Evolutionary conservation across 2,329 filamentous ascomycete species (phyloP).

Genomic region (Cercospora janseana): DNA sequence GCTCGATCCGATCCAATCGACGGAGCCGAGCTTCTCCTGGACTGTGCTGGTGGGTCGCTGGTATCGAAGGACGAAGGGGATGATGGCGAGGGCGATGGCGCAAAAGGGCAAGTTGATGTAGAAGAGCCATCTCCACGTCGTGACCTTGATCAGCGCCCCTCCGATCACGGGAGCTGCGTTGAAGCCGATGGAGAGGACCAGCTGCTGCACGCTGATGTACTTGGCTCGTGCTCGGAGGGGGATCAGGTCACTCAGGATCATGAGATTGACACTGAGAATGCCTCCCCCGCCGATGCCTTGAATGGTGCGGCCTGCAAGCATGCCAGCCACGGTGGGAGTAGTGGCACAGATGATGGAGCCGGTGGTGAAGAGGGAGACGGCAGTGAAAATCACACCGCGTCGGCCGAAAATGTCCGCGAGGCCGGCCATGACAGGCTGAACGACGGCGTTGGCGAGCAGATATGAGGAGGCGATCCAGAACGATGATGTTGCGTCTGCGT

Average conservation of each 20-base stretch:
- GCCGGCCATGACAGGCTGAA: conserved; percentile 45
- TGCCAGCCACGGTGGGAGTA: conserved; percentile 38
- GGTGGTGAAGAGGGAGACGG: conserved; percentile 47
- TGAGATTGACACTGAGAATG: conserved; percentile 43
- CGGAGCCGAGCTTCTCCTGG: conserved; percentile 22
- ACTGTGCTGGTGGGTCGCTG: conserved; percentile 38
- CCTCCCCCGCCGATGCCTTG: conserved; percentile 51
- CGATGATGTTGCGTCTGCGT: conserved; percentile 40
- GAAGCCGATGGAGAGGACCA: conserved; percentile 37
- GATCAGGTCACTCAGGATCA: conserved; percentile 46
- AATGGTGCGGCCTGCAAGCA: conserved; percentile 46
- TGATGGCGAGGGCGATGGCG: conserved; percentile 33
- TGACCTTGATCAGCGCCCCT: conserved; percentile 27
- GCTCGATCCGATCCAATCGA: conserved; percentile 31
- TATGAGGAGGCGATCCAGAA: conserved; percentile 55
- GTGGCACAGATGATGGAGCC: conserved; percentile 48
- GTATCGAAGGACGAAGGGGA: conserved; percentile 52
- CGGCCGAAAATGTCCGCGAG: conserved; percentile 52
- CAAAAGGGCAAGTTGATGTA: conserved; percentile 43
- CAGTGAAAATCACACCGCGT: conserved; percentile 44
- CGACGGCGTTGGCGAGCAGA: conserved; percentile 46
- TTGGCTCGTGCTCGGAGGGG: conserved; percentile 28
- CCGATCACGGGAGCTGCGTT: conserved; percentile 39
- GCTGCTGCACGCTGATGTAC: conserved; percentile 28
- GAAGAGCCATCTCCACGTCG: conserved; percentile 39